These are phyloP conservation scores for Globisporangium abappressorium DNA, from an alignment of 352 stramenopile genomes.

Conservation along the genomic window DNA sequence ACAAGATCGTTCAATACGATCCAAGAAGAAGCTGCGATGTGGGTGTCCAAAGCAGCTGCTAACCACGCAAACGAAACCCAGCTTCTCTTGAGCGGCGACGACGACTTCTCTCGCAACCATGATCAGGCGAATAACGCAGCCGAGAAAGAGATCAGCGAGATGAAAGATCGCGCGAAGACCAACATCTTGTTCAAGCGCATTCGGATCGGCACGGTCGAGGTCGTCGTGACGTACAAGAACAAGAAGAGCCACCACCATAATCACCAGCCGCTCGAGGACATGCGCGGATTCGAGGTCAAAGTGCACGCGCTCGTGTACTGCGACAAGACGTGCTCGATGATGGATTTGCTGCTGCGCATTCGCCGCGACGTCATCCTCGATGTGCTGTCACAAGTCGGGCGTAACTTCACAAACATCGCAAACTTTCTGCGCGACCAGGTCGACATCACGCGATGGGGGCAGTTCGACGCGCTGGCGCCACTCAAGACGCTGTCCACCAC, in stretches of 20 bases:
- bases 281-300: slow-evolving; percentile 84
- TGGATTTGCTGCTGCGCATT: slow-evolving; percentile 70
- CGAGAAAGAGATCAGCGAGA: slow-evolving; percentile 30
- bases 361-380: slow-evolving; percentile 79
- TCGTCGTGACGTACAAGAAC: slow-evolving; percentile 83
- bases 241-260: slow-evolving; percentile 36
- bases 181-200: slow-evolving; percentile 82
- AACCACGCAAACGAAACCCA: slow-evolving; percentile 28
- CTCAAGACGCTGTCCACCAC: slow-evolving; percentile 46
- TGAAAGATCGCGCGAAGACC: slow-evolving; percentile 41
- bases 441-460: slow-evolving; percentile 61
- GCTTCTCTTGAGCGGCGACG: slow-evolving; percentile 15
- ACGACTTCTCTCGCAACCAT: neutral
- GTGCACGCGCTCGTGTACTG: slow-evolving; percentile 84
- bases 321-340: slow-evolving; percentile 80
- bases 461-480: slow-evolving; percentile 64
- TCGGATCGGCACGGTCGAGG: slow-evolving; percentile 68
- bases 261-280: slow-evolving; percentile 73
- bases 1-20: slow-evolving; percentile 17
- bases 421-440: slow-evolving; percentile 82
- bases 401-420: slow-evolving; percentile 86
- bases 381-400: slow-evolving; percentile 77
- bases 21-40: slow-evolving; percentile 42
- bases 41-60: slow-evolving; percentile 30
- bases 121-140: slow-evolving; percentile 4